A percentile compares a stretch with the other conserved stretches of the same genome.
Evolutionary conservation across 225 moss, liverwort and hornwort genomes (phyloP).

Genomic region (Pseudoscleropodium purum): DNA sequence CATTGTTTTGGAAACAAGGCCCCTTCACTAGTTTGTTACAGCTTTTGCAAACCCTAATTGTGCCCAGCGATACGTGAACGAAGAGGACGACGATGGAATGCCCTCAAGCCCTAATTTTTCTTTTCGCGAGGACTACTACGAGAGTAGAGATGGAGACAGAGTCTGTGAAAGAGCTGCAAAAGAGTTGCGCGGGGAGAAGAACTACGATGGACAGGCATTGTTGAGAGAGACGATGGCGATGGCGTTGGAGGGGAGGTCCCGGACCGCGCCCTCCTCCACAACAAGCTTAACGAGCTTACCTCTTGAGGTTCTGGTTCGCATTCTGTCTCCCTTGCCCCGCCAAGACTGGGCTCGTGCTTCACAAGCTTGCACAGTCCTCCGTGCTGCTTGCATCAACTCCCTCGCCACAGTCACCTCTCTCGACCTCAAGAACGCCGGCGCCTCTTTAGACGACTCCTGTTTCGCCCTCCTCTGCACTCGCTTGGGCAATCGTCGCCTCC

Average conservation of each 20-base stretch:
- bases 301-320: conserved; percentile 33
- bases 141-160: background rate
- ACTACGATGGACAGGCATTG: background rate
- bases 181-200: background rate
- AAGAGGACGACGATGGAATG: background rate
- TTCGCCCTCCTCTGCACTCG: conserved; percentile 33
- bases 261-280: background rate
- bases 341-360: conserved; percentile 49
- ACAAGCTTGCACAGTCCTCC: conserved; percentile 34
- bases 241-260: background rate
- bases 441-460: conserved; percentile 38
- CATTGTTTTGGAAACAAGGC: background rate
- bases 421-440: conserved; percentile 58
- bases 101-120: background rate
- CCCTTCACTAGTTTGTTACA: background rate
- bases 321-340: conserved; percentile 29
- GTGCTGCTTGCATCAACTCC: conserved; percentile 34
- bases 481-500: conserved; percentile 29
- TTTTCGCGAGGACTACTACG: background rate
- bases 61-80: background rate
- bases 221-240: background rate
- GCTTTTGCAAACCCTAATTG: background rate
- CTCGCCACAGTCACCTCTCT: conserved; percentile 40
- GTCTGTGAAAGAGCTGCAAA: background rate
- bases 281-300: conserved; percentile 8